phyloP scores from a whole-genome alignment of 2,329 filamentous ascomycete genomes.

The Graphilbum fragrans region DNA sequence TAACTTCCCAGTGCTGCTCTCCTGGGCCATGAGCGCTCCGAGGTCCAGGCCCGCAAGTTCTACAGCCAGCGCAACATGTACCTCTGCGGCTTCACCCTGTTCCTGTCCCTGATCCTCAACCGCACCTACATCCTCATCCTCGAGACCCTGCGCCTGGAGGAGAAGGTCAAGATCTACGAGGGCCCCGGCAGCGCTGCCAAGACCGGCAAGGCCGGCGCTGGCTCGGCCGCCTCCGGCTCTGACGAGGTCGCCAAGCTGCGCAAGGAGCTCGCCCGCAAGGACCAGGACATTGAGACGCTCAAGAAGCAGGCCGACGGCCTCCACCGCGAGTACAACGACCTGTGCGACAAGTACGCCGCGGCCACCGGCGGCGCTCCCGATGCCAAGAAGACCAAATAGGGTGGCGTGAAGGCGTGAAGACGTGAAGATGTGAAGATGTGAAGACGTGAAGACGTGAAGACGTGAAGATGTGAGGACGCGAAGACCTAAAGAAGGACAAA shows the following conservation, averaged over 20 bases:
- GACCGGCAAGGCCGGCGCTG: slow-evolving; percentile 27
- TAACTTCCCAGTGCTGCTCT: slow-evolving; percentile 42
- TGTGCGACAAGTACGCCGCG: slow-evolving; percentile 69
- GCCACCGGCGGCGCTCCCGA: slow-evolving; percentile 36
- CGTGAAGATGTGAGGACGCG: too few species aligned
- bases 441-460: too few species aligned
- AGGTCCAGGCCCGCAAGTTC: slow-evolving; percentile 98
- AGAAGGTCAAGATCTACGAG: slow-evolving; percentile 77
- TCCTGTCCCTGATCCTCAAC: slow-evolving; percentile 97
- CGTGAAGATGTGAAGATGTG: too few species aligned
- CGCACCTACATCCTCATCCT: slow-evolving; percentile 97
- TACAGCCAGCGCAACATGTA: slow-evolving; percentile 99
- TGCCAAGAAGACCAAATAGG: slow-evolving; percentile 46
- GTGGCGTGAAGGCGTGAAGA: not conserved
- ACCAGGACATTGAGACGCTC: slow-evolving; percentile 71
- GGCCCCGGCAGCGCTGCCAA: slow-evolving; percentile 24
- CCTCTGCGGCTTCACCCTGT: slow-evolving; percentile 97
- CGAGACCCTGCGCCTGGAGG: slow-evolving; percentile 81
- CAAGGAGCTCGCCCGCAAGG: slow-evolving; percentile 64
- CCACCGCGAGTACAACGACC: slow-evolving; percentile 70
- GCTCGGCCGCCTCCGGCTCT: slow-evolving; percentile 50
- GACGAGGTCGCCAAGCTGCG: slow-evolving; percentile 62
- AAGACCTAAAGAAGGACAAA: too few species aligned
- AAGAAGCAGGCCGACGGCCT: slow-evolving; percentile 89
- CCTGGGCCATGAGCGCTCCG: slow-evolving; percentile 87